phyloP scores from a whole-genome alignment of 179 eudicot species.

The Carnegiea gigantea region DNA sequence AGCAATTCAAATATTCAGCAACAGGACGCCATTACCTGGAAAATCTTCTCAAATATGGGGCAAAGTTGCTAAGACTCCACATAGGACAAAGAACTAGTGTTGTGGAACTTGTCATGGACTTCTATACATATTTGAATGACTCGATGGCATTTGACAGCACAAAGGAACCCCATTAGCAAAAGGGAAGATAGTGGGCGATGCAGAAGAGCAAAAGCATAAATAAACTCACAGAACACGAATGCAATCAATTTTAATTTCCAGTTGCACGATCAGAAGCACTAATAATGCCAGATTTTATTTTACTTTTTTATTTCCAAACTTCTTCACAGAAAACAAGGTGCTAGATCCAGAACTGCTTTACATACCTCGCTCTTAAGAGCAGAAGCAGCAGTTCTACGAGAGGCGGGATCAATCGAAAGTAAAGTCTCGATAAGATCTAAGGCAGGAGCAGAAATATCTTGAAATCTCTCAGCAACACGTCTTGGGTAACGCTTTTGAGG shows the following conservation, averaged over 20 bases:
- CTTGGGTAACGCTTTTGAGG: constrained; percentile 63
- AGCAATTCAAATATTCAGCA: neutral
- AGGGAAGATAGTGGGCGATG: neutral
- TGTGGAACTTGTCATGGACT: neutral
- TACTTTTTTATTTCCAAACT: neutral
- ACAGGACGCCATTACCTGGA: neutral
- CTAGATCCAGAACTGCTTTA: neutral
- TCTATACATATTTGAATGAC: neutral
- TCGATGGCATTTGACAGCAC: neutral
- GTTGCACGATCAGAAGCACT: neutral
- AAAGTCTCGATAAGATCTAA: constrained; percentile 64
- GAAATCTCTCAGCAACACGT: constrained; percentile 61
- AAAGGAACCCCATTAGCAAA: neutral
- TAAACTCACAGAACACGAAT: too few species aligned
- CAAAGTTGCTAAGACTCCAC: neutral
- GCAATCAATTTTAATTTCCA: neutral
- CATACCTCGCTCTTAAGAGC: constrained; percentile 76
- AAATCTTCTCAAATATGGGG: neutral
- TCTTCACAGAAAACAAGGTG: neutral
- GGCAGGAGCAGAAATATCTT: constrained; percentile 57
- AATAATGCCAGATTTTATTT: neutral
- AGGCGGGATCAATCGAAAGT: constrained; percentile 67
- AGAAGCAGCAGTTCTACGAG: constrained; percentile 70
- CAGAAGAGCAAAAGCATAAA: too few species aligned
- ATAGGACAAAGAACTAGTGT: neutral